Evolutionary conservation across 345 rosid species (phyloP).

Genomic region (Eucalyptus globulus): DNA sequence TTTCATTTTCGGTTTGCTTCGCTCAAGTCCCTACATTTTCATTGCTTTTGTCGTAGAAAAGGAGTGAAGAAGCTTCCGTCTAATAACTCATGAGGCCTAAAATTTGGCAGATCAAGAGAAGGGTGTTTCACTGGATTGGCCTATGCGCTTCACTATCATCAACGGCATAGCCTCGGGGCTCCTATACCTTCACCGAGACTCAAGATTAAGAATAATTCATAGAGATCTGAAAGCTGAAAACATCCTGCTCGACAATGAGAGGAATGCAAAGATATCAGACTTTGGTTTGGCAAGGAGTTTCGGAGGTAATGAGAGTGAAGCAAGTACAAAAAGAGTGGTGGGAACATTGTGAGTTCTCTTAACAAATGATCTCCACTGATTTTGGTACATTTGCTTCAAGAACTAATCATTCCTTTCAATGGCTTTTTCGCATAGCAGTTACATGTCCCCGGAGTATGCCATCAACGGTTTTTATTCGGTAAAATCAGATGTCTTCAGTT

Average conservation of each 20-base stretch:
- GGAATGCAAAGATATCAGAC: not conserved
- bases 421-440: constrained; percentile 3
- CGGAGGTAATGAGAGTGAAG: not conserved
- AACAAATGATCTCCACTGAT: not conserved
- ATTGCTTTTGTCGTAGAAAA: not conserved
- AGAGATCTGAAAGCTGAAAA: not conserved
- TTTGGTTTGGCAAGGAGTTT: not conserved
- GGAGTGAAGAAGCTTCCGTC: not conserved
- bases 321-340: not conserved
- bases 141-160: not conserved
- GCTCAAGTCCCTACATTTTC: not conserved
- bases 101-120: not conserved
- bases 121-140: not conserved
- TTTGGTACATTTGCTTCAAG: not conserved
- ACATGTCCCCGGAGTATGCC: constrained; percentile 19
- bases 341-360: not conserved
- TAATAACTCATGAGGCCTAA: not conserved
- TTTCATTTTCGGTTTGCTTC: not conserved
- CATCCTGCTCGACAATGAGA: not conserved
- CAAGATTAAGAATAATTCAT: constrained; percentile 2
- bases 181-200: constrained; percentile 13
- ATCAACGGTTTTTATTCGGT: constrained; percentile 2
- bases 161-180: not conserved
- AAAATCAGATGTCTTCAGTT: constrained; percentile 19
- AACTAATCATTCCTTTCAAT: not conserved